Percentiles rank a stretch among this genome's conserved stretches.
These are phyloP conservation scores for Bipolaris cookei DNA, from an alignment of 2,329 filamentous ascomycete species.

Conservation along the genomic window DNA sequence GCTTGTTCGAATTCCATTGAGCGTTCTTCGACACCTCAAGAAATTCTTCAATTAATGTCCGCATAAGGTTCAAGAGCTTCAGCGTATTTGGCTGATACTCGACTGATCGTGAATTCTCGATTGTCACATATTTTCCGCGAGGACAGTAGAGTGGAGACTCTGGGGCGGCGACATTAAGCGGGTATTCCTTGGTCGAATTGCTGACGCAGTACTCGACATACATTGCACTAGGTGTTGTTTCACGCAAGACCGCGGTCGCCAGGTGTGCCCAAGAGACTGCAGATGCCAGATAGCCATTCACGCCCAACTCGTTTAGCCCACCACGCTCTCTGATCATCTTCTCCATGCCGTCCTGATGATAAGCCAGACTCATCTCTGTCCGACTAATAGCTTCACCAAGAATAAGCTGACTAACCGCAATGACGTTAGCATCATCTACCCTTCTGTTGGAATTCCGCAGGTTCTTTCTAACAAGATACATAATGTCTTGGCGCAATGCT, in stretches of 20 bases:
- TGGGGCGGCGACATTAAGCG: conserved; percentile 33
- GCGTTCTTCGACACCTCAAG: conserved; percentile 28
- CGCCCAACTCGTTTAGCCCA: conserved; percentile 39
- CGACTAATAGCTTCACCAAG: conserved; percentile 42
- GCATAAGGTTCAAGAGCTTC: conserved; percentile 37
- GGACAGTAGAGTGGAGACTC: conserved; percentile 49
- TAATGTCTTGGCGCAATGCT: conserved; percentile 44
- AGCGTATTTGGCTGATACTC: conserved; percentile 12
- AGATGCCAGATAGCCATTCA: conserved; percentile 41
- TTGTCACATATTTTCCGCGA: conserved; percentile 33
- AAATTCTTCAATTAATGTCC: conserved; percentile 41
- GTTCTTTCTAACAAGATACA: conserved; percentile 39
- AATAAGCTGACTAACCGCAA: conserved; percentile 47
- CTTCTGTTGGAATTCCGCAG: conserved; percentile 29
- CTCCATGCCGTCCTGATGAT: conserved; percentile 40
- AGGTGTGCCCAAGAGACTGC: conserved; percentile 43
- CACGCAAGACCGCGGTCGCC: conserved; percentile 43
- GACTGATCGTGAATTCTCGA: conserved; percentile 26
- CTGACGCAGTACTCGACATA: conserved; percentile 37
- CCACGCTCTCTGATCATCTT: conserved; percentile 45
- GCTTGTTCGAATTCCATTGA: conserved; percentile 23
- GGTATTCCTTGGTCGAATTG: conserved; percentile 22
- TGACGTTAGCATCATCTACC: conserved; percentile 45
- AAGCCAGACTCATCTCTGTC: conserved; percentile 27
- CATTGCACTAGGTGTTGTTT: conserved; percentile 32